Evolutionary conservation across 2,329 filamentous ascomycete species (phyloP).

Genomic region (Magnaporthiopsis incrustans): DNA sequence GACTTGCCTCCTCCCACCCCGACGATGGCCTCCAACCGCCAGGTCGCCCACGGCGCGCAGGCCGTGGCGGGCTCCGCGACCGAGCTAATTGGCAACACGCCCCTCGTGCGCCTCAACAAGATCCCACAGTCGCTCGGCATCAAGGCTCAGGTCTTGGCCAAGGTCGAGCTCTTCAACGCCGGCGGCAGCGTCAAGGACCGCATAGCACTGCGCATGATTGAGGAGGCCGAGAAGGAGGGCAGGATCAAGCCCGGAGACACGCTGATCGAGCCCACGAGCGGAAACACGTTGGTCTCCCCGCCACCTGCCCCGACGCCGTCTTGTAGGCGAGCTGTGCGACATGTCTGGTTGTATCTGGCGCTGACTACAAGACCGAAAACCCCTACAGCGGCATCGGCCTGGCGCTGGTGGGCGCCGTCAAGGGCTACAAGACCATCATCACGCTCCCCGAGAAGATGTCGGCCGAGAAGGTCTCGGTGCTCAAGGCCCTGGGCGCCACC

Average conservation of each 20-base stretch:
- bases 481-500: conserved; percentile 88
- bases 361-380: not conserved
- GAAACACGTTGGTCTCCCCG: conserved; percentile 63
- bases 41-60: conserved; percentile 1
- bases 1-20: not conserved
- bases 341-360: too few species aligned
- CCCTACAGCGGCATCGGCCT: conserved; percentile 73
- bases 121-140: conserved; percentile 87
- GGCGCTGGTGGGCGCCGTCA: conserved; percentile 87
- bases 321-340: not conserved
- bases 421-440: conserved; percentile 98
- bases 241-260: conserved; percentile 96
- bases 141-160: conserved; percentile 81
- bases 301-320: not conserved
- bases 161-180: conserved; percentile 89
- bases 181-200: conserved; percentile 91
- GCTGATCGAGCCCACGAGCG: conserved; percentile 94
- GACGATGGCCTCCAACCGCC: conserved; percentile 4
- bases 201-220: conserved; percentile 95
- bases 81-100: conserved; percentile 90
- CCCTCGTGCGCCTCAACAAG: conserved; percentile 89
- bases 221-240: conserved; percentile 83
- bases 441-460: conserved; percentile 99
- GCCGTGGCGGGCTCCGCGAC: conserved; percentile 52
- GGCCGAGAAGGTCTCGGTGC: conserved; percentile 90